These are phyloP conservation scores for Emergomyces orientalis DNA, from an alignment of 2,329 filamentous ascomycete genomes.

Conservation along the genomic window DNA sequence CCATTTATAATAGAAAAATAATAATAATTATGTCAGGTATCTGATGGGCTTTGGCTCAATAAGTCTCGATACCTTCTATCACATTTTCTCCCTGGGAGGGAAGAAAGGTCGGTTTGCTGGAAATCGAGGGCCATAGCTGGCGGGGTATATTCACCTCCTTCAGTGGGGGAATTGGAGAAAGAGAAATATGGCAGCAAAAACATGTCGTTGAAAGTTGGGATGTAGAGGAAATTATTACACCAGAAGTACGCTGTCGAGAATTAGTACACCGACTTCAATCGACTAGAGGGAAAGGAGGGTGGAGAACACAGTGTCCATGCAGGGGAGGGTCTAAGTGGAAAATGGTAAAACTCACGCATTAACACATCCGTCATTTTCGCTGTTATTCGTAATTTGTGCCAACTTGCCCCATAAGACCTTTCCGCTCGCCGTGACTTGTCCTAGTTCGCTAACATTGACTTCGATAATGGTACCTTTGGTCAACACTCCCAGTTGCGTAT, in stretches of 20 bases:
- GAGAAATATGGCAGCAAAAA: conserved; percentile 12
- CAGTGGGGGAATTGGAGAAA: not conserved
- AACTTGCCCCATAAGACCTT: conserved; percentile 91
- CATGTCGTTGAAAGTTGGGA: conserved; percentile 11
- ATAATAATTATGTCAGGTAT: not conserved
- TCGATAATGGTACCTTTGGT: conserved; percentile 80
- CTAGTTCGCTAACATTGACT: conserved; percentile 87
- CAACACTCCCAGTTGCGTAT: conserved; percentile 84
- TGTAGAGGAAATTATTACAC: conserved; percentile 11
- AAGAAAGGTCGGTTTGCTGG: not conserved
- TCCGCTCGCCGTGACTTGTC: conserved; percentile 78
- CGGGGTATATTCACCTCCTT: not conserved
- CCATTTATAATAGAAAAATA: not conserved
- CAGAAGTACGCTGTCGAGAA: conserved; percentile 17
- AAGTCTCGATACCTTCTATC: not conserved
- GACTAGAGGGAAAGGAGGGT: not conserved
- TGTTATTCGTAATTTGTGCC: conserved; percentile 54
- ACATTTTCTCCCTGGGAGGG: not conserved
- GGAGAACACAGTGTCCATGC: conserved; percentile 7
- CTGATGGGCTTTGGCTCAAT: not conserved
- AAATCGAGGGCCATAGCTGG: not conserved
- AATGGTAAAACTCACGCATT: conserved; percentile 39
- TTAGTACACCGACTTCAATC: not conserved
- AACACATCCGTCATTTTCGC: conserved; percentile 54
- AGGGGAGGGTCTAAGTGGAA: not conserved